Base-by-base conservation (phyloP, 495 filamentous ascomycete genomes). In the Podospora tetraspora region DNA sequence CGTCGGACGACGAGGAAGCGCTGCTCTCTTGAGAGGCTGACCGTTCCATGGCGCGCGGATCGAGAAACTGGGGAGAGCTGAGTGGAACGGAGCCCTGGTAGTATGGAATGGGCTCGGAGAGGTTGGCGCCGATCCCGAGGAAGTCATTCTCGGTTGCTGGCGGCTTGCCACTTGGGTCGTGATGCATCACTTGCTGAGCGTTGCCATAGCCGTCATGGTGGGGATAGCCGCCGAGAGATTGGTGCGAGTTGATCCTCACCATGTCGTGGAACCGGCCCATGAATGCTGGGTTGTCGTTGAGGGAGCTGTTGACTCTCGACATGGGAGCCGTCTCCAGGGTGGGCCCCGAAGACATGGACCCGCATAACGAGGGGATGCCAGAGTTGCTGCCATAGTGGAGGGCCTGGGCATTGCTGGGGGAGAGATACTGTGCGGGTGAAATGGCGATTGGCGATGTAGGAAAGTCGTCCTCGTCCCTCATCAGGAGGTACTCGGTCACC, bases 301-400 rank as follows among this genome's bases (percentile, higher is more conserved):
- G 61, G 27, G 66, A 69, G 69, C 82, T 84, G 66, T 80, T 81
- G 57, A 77, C 75, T 57, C 82, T 75, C 1, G 78, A 80, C 82
- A 84, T 83, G 58, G 82, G 78, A 5, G 74, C 73, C 0, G 78
- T 81, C 29, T 78, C 79, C 27, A 79, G 69, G 1, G 79, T 82
- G 24, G 82, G 76, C 23, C 75, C 79, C 57, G 81, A 81, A 19
- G 79, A 80, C 75, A 83, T 75, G 5, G 82, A 84, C 32, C 79
- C 81, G 65, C 79, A 83, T 8, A 73, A 70, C 2, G 82, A 82
- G 12, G 72, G 70, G 6, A 74, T 37, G 23, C 68, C 70, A 1
- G 73, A 71, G 63, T 63, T 58, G 9, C 27, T 57, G 16, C 63
- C 59, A 27, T 69, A 75, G n/a, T 63, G 70, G 30, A 69, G 30